These are phyloP conservation scores for Calcarisporium arbuscula DNA, from an alignment of 2,329 filamentous ascomycete genomes.

Conservation along the genomic window DNA sequence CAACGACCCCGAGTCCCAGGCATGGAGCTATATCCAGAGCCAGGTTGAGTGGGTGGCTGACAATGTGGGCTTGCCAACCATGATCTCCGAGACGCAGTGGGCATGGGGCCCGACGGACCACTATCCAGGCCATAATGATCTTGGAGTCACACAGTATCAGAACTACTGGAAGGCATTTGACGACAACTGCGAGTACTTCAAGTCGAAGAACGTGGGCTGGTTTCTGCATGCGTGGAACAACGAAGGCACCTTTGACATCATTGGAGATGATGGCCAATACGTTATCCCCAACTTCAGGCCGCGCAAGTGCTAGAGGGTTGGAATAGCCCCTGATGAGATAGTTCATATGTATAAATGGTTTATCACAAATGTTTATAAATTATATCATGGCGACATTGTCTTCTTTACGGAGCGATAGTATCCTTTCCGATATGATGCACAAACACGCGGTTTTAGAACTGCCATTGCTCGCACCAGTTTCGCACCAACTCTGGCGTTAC, in stretches of 20 bases:
- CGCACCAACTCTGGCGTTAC: neutral
- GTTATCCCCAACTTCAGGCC: constrained; percentile 8
- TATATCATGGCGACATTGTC: too few species aligned
- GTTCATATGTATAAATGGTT: too few species aligned
- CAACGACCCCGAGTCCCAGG: constrained; percentile 2
- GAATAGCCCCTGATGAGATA: too few species aligned
- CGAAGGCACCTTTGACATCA: constrained; percentile 8
- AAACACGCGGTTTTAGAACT: neutral
- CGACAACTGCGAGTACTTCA: constrained; percentile 9
- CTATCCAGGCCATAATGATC: constrained; percentile 6
- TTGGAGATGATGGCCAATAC: constrained; percentile 6
- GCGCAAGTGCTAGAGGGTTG: constrained; percentile 6
- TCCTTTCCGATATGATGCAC: too few species aligned
- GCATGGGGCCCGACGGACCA: constrained; percentile 9
- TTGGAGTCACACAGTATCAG: constrained; percentile 6
- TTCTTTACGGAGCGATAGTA: too few species aligned
- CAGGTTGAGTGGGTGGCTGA: constrained; percentile 7
- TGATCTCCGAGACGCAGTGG: constrained; percentile 10
- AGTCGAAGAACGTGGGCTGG: constrained; percentile 5
- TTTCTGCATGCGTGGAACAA: constrained; percentile 8
- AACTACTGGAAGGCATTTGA: constrained; percentile 8
- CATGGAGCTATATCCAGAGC: constrained; percentile 7
- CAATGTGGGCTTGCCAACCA: constrained; percentile 6
- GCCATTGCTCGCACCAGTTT: neutral
- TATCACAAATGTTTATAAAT: too few species aligned